These are phyloP conservation scores for Caloboletus inedulis DNA, from an alignment of 1,284 basidiomycete genomes.

Conservation along the genomic window DNA sequence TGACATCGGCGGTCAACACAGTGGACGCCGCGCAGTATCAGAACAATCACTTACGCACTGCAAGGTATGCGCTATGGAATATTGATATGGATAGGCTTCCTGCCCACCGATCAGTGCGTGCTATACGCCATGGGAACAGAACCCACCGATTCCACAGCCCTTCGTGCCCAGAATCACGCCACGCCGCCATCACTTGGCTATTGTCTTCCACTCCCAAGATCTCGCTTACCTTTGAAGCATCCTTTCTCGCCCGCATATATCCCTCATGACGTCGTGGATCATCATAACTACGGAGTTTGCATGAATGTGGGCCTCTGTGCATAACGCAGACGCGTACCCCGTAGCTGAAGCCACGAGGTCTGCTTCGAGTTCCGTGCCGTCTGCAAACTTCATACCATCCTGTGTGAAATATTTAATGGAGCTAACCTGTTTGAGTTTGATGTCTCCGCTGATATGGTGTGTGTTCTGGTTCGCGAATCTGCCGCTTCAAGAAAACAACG, in stretches of 20 bases:
- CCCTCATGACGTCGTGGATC: slow-evolving; percentile 40
- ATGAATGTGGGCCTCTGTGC: background rate
- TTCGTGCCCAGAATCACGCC: slow-evolving; percentile 48
- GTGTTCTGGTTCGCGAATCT: slow-evolving; percentile 44
- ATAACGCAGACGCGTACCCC: slow-evolving; percentile 34
- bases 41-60: slow-evolving; percentile 47
- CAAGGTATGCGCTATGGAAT: slow-evolving; percentile 56
- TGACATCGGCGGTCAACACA: slow-evolving; percentile 19
- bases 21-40: background rate
- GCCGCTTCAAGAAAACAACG: background rate
- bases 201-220: slow-evolving; percentile 60
- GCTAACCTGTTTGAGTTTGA: slow-evolving; percentile 48
- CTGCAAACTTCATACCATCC: slow-evolving; percentile 41
- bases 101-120: background rate
- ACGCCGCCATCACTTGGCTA: slow-evolving; percentile 53
- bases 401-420: slow-evolving; percentile 41
- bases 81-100: slow-evolving; percentile 49
- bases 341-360: slow-evolving; percentile 55
- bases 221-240: slow-evolving; percentile 43
- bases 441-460: slow-evolving; percentile 49
- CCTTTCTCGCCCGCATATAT: slow-evolving; percentile 49
- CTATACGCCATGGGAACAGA: background rate
- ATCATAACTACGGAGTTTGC: slow-evolving; percentile 10
- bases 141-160: slow-evolving; percentile 54
- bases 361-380: slow-evolving; percentile 45